Percentiles rank a stretch among this genome's conserved stretches.
These are phyloP conservation scores for Saccharum officinarum DNA, from an alignment of 176 grass and related monocot species.

Conservation along the genomic window DNA sequence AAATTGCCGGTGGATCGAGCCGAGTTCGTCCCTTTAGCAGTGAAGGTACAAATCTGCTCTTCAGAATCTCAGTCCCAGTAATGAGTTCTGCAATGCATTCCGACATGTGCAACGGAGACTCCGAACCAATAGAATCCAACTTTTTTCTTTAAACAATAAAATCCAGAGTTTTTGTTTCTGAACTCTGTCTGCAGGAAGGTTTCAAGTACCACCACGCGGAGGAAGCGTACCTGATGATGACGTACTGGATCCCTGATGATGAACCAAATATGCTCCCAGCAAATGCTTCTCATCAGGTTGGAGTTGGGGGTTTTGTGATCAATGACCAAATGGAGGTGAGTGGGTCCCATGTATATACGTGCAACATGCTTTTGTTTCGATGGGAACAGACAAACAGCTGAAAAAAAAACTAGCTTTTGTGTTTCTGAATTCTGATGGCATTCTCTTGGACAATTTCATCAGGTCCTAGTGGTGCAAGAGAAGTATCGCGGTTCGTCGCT, in stretches of 20 bases:
- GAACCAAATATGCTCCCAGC: conserved; percentile 85
- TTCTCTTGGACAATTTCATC: background rate
- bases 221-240: conserved; percentile 91
- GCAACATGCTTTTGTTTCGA: background rate
- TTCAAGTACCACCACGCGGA: conserved; percentile 99
- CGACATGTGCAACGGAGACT: background rate
- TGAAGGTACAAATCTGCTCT: conserved; percentile 51
- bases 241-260: conserved; percentile 94
- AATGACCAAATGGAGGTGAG: conserved; percentile 89
- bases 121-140: background rate
- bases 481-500: conserved; percentile 53
- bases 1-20: conserved; percentile 68
- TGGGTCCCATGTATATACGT: background rate
- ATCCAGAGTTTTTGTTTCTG: background rate
- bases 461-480: conserved; percentile 96
- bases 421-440: background rate
- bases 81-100: background rate
- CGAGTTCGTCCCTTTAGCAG: conserved; percentile 78
- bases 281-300: conserved; percentile 97
- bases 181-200: conserved; percentile 54
- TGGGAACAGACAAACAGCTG: background rate
- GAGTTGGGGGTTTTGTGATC: conserved; percentile 87
- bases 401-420: background rate
- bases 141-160: background rate
- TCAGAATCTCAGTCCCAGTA: background rate